phyloP scores from a whole-genome alignment of 331 rosid species.

The Cucumis variabilis region DNA sequence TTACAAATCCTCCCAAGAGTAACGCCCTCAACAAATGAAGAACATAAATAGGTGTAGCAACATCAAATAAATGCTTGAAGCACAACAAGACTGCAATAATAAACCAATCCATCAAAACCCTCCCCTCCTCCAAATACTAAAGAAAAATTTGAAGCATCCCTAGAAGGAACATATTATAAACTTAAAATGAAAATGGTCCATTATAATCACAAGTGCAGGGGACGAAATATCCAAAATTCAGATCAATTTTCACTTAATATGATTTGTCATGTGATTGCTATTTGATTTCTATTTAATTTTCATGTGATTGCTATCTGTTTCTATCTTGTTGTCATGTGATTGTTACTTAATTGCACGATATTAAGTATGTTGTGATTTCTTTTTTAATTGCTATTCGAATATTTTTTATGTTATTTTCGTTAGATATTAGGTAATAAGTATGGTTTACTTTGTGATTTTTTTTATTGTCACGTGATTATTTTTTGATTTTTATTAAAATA shows the following conservation, averaged over 20 bases:
- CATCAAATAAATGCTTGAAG: conserved; percentile 90
- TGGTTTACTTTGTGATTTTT: too few species aligned
- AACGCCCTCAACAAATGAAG: conserved; percentile 85
- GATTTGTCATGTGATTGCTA: conserved; percentile 24
- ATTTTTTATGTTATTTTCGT: too few species aligned
- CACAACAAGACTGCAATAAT: conserved; percentile 75
- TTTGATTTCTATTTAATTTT: too few species aligned
- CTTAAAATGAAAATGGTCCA: conserved; percentile 88
- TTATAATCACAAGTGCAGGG: conserved; percentile 76
- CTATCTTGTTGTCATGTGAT: too few species aligned
- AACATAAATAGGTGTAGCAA: conserved; percentile 85
- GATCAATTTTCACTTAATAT: conserved; percentile 54
- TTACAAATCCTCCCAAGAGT: conserved; percentile 67
- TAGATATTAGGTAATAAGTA: too few species aligned
- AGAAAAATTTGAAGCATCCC: conserved; percentile 81
- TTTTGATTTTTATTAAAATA: too few species aligned
- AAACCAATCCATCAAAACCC: conserved; percentile 80
- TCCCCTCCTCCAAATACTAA: conserved; percentile 84
- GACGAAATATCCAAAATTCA: conserved; percentile 83
- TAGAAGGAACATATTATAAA: conserved; percentile 84
- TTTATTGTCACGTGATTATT: too few species aligned
- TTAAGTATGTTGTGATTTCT: too few species aligned
- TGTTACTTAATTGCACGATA: too few species aligned
- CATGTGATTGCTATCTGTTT: too few species aligned
- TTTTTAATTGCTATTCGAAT: too few species aligned